Percentiles rank a stretch among this genome's conserved stretches.
Conservation (phyloP, 2,329 filamentous ascomycete species). For the Alternaria viburni region DNA sequence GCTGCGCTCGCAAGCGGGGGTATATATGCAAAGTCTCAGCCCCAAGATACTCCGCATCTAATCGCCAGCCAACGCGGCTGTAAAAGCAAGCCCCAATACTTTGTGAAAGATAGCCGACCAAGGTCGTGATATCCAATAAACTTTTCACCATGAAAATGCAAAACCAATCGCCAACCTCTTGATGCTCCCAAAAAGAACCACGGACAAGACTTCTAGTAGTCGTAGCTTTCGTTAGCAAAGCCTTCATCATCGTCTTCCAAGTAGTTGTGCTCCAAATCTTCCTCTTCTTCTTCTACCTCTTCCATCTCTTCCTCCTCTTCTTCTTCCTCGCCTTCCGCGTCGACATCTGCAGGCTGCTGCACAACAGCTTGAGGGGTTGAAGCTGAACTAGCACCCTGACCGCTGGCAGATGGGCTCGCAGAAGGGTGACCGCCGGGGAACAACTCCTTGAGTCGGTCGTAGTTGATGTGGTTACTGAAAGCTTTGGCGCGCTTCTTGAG, state of each 20-base stretch:
- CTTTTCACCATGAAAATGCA: not conserved
- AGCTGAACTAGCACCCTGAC: slow-evolving; percentile 28
- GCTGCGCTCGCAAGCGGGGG: slow-evolving; percentile 16
- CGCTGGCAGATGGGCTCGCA: slow-evolving; percentile 26
- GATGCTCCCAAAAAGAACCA: not conserved
- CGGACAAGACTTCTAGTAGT: slow-evolving; percentile 21
- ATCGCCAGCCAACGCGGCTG: not conserved
- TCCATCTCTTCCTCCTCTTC: slow-evolving; percentile 37
- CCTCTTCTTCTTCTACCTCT: slow-evolving; percentile 48
- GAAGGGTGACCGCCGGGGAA: slow-evolving; percentile 37
- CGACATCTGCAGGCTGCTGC: slow-evolving; percentile 10
- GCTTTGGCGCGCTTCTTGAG: slow-evolving; percentile 52
- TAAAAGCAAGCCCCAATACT: not conserved
- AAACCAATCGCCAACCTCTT: not conserved
- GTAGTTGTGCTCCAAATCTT: slow-evolving; percentile 49
- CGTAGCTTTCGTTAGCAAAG: slow-evolving; percentile 48
- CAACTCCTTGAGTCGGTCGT: slow-evolving; percentile 52
- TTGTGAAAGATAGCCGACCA: not conserved
- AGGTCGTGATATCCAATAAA: not conserved
- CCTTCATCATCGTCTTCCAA: slow-evolving; percentile 53
- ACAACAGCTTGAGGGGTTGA: slow-evolving; percentile 12
- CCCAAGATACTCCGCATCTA: not conserved
- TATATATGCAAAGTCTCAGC: slow-evolving; percentile 16
- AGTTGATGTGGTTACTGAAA: slow-evolving; percentile 56
- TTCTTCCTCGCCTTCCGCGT: slow-evolving; percentile 26